Conservation (phyloP, 179 eudicot species). For the Actinidia arguta region DNA sequence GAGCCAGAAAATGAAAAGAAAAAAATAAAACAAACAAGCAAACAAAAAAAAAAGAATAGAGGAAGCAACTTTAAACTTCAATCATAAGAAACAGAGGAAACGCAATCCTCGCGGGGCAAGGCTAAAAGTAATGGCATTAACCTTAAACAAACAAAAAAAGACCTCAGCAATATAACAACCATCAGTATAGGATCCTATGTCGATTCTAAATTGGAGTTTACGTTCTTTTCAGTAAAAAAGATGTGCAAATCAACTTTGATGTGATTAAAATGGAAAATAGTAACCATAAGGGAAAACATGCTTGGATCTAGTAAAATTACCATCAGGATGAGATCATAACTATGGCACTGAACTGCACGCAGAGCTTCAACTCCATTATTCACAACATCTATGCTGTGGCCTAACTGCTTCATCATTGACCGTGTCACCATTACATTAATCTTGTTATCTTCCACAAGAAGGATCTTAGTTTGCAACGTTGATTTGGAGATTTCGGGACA, state of each 20-base stretch:
- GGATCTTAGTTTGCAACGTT: slow-evolving; percentile 62
- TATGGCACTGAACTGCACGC: slow-evolving; percentile 69
- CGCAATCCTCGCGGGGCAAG: too few species aligned
- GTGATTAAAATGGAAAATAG: neutral
- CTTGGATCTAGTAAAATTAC: slow-evolving; percentile 37
- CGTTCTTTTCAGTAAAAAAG: too few species aligned
- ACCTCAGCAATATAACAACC: too few species aligned
- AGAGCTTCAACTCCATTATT: slow-evolving; percentile 95
- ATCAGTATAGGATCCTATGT: too few species aligned
- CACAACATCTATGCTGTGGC: slow-evolving; percentile 76
- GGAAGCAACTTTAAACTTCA: too few species aligned
- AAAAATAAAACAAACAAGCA: too few species aligned
- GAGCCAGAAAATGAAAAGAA: too few species aligned
- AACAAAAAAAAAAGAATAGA: too few species aligned
- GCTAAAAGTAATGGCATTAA: too few species aligned
- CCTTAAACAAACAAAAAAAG: too few species aligned
- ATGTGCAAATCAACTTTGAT: neutral
- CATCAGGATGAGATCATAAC: slow-evolving; percentile 88
- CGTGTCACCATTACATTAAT: slow-evolving; percentile 86
- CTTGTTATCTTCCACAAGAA: slow-evolving; percentile 93
- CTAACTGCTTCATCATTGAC: slow-evolving; percentile 90
- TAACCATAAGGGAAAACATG: neutral
- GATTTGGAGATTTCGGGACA: slow-evolving; percentile 39
- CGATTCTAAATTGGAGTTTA: too few species aligned
- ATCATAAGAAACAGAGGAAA: too few species aligned